A percentile compares a stretch with the other conserved stretches of the same genome.
Conservation (phyloP, 2,329 filamentous ascomycete species). For the Aspergillus ustus region DNA sequence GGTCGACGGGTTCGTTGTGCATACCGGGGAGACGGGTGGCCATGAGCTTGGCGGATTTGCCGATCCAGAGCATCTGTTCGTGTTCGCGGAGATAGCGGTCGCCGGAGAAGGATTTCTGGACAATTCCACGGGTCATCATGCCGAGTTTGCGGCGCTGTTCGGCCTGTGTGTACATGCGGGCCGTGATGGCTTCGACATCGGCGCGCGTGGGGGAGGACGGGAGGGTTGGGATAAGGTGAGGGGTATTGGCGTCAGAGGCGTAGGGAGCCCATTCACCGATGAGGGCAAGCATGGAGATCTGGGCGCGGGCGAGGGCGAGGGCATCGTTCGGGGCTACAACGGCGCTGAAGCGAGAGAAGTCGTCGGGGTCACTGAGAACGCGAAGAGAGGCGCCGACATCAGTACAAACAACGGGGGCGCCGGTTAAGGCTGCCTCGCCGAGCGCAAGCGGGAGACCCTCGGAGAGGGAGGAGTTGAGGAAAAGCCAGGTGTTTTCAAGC, state of each 20-base stretch:
- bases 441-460: constrained; percentile 52
- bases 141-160: constrained; percentile 61
- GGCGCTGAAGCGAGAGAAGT: constrained; percentile 60
- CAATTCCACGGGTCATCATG: constrained; percentile 62
- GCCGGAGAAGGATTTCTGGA: constrained; percentile 63
- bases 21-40: constrained; percentile 30
- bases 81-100: constrained; percentile 65
- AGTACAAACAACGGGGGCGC: constrained; percentile 50
- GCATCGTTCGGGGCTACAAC: constrained; percentile 69
- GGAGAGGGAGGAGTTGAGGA: constrained; percentile 54
- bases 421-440: constrained; percentile 53
- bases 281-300: constrained; percentile 66
- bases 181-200: constrained; percentile 59
- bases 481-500: constrained; percentile 61
- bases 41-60: constrained; percentile 43
- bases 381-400: constrained; percentile 48
- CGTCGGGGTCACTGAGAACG: constrained; percentile 48
- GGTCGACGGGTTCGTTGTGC: constrained; percentile 30
- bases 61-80: constrained; percentile 64
- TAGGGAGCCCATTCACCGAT: constrained; percentile 65
- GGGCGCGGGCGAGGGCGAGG: constrained; percentile 62
- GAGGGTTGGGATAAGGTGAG: constrained; percentile 47
- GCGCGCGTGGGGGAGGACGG: constrained; percentile 51
- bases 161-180: constrained; percentile 65
- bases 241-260: constrained; percentile 54